Evolutionary conservation across 1,284 basidiomycete species (phyloP).

Genomic region (Sporisorium scitamineum): DNA sequence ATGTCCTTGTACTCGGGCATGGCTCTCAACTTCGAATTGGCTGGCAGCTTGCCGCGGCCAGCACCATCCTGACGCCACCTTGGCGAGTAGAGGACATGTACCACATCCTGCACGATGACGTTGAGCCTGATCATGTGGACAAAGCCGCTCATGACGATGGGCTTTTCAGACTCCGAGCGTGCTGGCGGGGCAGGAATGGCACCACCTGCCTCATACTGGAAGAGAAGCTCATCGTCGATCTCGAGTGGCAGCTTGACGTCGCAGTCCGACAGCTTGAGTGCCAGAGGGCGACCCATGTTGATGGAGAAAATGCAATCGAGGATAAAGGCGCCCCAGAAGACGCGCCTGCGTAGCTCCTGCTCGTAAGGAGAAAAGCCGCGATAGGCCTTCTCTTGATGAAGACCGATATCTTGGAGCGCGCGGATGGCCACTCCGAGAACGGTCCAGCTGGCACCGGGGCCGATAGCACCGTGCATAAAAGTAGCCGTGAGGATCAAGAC

Average conservation of each 20-base stretch:
- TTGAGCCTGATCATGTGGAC: constrained; percentile 61
- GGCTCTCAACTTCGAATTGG: constrained; percentile 15
- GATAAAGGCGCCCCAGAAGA: constrained; percentile 62
- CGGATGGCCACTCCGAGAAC: constrained; percentile 62
- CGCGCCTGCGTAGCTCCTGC: constrained; percentile 53
- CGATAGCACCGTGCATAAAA: constrained; percentile 60
- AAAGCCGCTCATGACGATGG: constrained; percentile 55
- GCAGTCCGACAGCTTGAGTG: constrained; percentile 55
- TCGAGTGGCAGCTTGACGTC: constrained; percentile 55
- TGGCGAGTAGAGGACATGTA: constrained; percentile 53
- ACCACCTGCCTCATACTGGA: constrained; percentile 38
- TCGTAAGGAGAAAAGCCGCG: constrained; percentile 56
- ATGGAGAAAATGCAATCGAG: constrained; percentile 62
- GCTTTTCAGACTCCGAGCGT: constrained; percentile 24
- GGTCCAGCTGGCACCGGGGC: constrained; percentile 59
- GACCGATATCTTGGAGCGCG: constrained; percentile 60
- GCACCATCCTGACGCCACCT: constrained; percentile 36
- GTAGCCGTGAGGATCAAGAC: constrained; percentile 58
- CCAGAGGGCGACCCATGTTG: constrained; percentile 62
- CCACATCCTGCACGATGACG: constrained; percentile 56
- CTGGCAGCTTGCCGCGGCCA: constrained; percentile 23
- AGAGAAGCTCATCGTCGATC: constrained; percentile 45
- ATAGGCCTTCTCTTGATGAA: constrained; percentile 62
- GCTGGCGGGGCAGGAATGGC: constrained; percentile 17
- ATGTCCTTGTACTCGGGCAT: constrained; percentile 60